Conservation (phyloP, 129 eudicot species). For the Tagetes erecta region DNA sequence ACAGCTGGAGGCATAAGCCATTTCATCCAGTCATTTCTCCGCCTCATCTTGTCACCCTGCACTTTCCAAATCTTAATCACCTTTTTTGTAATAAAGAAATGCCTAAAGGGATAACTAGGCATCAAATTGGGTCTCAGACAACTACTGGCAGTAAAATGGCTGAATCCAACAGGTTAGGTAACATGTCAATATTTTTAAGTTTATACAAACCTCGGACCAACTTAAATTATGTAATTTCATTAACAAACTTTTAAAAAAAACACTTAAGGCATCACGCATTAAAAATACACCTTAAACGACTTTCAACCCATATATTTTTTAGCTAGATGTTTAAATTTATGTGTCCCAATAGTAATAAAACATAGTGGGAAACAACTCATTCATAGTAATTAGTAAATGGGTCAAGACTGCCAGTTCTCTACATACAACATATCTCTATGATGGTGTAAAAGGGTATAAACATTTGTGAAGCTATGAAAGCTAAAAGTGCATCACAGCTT, state of each 20-base stretch:
- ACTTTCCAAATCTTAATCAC: constrained; percentile 12
- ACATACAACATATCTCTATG: not conserved
- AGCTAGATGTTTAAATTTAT: not conserved
- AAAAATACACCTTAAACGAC: not conserved
- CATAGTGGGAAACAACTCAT: not conserved
- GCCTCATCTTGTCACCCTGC: constrained; percentile 52
- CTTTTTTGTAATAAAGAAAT: not conserved
- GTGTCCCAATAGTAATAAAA: not conserved
- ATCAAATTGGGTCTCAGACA: not conserved
- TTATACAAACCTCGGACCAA: not conserved
- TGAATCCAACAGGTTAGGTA: not conserved
- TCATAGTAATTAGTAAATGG: not conserved
- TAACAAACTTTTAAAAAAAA: not conserved
- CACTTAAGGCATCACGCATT: not conserved
- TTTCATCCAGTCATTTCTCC: constrained; percentile 52
- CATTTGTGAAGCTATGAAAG: not conserved
- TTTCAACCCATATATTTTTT: not conserved
- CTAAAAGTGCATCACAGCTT: not conserved
- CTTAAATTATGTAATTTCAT: not conserved
- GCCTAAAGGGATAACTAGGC: not conserved
- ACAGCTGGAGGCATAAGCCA: constrained; percentile 53
- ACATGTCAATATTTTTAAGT: not conserved
- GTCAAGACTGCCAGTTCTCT: not conserved
- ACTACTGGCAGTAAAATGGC: not conserved
- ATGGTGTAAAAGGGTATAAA: not conserved